Conservation (phyloP, 2,329 filamentous ascomycete species). For the Penicillium sp. region DNA sequence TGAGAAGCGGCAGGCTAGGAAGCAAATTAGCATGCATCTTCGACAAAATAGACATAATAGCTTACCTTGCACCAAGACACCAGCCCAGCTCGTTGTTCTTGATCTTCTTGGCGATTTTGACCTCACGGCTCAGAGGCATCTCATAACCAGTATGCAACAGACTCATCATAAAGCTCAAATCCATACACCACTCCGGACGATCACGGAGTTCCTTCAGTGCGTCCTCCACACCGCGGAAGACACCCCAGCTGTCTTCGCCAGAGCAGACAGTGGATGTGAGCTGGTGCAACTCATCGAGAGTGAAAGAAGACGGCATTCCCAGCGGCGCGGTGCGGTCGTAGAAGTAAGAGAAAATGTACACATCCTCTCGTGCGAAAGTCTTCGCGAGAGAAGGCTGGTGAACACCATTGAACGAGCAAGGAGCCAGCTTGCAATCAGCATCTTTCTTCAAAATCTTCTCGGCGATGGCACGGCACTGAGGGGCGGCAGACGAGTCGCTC, state of each 20-base stretch:
- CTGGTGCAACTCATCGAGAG: constrained; percentile 80
- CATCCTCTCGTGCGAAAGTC: constrained; percentile 84
- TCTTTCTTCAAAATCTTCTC: constrained; percentile 91
- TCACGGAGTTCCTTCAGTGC: constrained; percentile 74
- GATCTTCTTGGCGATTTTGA: constrained; percentile 98
- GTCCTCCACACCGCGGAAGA: constrained; percentile 68
- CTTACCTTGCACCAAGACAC: constrained; percentile 93
- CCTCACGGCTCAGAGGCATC: constrained; percentile 92
- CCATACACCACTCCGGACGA: constrained; percentile 85
- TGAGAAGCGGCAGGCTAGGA: constrained; percentile 71
- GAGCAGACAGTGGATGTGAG: constrained; percentile 78
- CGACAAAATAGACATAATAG: not conserved
- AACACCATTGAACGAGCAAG: constrained; percentile 98
- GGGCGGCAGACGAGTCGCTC: constrained; percentile 58
- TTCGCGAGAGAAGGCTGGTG: constrained; percentile 88
- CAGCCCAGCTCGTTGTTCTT: constrained; percentile 94
- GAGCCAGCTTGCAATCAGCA: constrained; percentile 68
- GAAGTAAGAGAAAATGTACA: constrained; percentile 98
- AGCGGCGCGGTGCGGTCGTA: constrained; percentile 89
- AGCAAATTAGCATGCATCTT: constrained; percentile 19
- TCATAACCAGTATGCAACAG: constrained; percentile 93
- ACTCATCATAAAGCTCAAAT: constrained; percentile 93
- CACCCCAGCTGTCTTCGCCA: constrained; percentile 69
- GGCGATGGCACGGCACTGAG: constrained; percentile 82
- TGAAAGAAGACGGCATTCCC: constrained; percentile 98